Conservation (phyloP, 2,329 filamentous ascomycete genomes). For the Aureobasidium namibiae region DNA sequence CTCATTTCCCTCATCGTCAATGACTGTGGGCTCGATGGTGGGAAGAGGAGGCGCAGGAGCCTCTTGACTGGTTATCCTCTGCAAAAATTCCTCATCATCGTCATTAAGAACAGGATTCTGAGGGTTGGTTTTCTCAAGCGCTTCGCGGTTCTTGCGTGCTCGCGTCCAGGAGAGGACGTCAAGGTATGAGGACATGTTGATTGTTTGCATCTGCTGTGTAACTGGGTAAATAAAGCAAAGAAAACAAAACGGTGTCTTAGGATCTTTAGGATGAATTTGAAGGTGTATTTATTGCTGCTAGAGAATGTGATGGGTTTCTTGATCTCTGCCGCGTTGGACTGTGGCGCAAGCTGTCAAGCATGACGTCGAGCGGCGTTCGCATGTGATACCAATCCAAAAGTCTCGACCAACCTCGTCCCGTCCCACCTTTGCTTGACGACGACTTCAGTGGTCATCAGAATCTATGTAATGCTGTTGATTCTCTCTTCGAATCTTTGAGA, state of each 20-base stretch:
- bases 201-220: background rate
- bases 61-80: conserved; percentile 40
- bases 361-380: background rate
- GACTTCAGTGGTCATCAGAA: background rate
- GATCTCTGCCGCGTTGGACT: background rate
- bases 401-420: background rate
- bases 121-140: conserved; percentile 28
- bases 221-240: too few species aligned
- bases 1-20: conserved; percentile 28
- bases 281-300: background rate
- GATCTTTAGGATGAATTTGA: background rate
- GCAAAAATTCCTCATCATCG: conserved; percentile 53
- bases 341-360: conserved; percentile 4
- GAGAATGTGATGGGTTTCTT: background rate
- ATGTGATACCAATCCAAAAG: background rate
- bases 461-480: background rate
- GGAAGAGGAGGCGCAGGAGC: conserved; percentile 36
- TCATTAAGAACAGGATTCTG: conserved; percentile 45
- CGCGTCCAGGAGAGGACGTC: conserved; percentile 27
- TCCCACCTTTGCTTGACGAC: background rate
- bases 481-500: too few species aligned
- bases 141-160: conserved; percentile 29
- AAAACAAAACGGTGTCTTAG: background rate
- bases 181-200: conserved; percentile 25
- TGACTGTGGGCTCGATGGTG: conserved; percentile 24